These are phyloP conservation scores for Microcyclosporella mali DNA, from an alignment of 2,329 filamentous ascomycete species.

Conservation along the genomic window DNA sequence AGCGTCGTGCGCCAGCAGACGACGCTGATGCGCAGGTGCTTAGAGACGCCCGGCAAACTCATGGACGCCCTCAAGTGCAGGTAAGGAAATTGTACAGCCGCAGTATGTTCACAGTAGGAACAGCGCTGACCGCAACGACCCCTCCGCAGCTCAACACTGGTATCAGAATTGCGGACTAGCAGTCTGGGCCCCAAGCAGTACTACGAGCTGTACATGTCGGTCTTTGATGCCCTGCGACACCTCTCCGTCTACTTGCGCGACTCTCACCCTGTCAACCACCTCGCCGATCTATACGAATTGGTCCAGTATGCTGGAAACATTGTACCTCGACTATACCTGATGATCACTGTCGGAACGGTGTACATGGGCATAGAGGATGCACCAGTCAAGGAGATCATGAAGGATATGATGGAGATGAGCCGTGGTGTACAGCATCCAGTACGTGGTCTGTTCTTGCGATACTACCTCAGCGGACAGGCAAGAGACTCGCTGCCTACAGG, in stretches of 20 bases:
- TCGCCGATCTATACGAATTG: slow-evolving; percentile 94
- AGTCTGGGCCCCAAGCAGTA: slow-evolving; percentile 98
- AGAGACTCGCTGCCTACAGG: slow-evolving; percentile 79
- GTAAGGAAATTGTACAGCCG: slow-evolving; percentile 49
- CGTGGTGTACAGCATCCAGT: slow-evolving; percentile 95
- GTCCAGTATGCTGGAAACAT: slow-evolving; percentile 99
- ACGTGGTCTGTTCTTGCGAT: slow-evolving; percentile 87
- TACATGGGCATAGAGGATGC: slow-evolving; percentile 99
- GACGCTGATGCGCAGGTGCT: slow-evolving; percentile 90
- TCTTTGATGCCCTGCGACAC: slow-evolving; percentile 95
- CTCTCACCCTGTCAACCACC: slow-evolving; percentile 94
- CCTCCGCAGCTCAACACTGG: slow-evolving; percentile 74
- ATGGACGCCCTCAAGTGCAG: slow-evolving; percentile 99
- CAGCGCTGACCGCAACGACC: slow-evolving; percentile 23
- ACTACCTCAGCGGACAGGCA: slow-evolving; percentile 93
- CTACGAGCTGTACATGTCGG: slow-evolving; percentile 98
- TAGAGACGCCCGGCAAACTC: slow-evolving; percentile 94
- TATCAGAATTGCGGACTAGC: slow-evolving; percentile 96
- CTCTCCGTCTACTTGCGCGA: slow-evolving; percentile 94
- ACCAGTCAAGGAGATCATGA: slow-evolving; percentile 99
- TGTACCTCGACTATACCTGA: slow-evolving; percentile 89
- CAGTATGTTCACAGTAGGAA: not conserved
- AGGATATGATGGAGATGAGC: slow-evolving; percentile 99
- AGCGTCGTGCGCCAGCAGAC: slow-evolving; percentile 96
- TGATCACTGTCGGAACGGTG: slow-evolving; percentile 98